These are phyloP conservation scores for Corymbia maculata DNA, from an alignment of 345 rosid genomes.

Conservation along the genomic window DNA sequence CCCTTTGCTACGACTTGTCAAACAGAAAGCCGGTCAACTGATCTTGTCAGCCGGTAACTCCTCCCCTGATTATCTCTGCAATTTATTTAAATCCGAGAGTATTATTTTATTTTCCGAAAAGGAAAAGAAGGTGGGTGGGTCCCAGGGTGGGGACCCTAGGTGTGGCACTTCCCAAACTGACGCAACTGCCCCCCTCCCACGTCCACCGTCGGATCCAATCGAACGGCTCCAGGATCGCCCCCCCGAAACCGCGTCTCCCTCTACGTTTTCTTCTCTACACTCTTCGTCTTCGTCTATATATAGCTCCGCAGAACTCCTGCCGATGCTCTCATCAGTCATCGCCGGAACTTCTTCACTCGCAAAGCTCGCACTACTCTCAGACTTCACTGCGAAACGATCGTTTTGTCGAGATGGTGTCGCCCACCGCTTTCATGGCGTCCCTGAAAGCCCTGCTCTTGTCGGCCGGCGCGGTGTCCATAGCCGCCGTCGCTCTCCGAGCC, in stretches of 20 bases:
- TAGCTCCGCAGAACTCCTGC: background rate
- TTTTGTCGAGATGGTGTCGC: background rate
- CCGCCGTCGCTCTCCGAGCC: constrained; percentile 12
- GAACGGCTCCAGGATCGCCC: background rate
- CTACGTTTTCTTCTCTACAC: background rate
- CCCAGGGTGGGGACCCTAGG: background rate
- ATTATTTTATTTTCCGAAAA: background rate
- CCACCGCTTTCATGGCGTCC: background rate
- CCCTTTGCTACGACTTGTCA: background rate
- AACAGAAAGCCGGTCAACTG: background rate
- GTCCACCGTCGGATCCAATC: background rate
- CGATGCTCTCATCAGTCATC: background rate
- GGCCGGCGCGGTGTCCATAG: constrained; percentile 15
- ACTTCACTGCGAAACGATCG: background rate
- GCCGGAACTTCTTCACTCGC: background rate
- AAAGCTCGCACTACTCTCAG: background rate
- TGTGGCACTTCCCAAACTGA: background rate
- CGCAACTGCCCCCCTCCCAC: background rate
- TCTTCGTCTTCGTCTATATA: background rate
- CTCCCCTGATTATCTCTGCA: too few species aligned
- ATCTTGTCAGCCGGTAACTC: background rate
- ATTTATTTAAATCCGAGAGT: background rate
- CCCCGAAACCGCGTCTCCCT: background rate
- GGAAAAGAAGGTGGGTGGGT: background rate
- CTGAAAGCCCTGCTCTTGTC: constrained; percentile 25